Base-by-base conservation (phyloP, 2,329 filamentous ascomycete genomes). In the Hypoxylon sp. region DNA sequence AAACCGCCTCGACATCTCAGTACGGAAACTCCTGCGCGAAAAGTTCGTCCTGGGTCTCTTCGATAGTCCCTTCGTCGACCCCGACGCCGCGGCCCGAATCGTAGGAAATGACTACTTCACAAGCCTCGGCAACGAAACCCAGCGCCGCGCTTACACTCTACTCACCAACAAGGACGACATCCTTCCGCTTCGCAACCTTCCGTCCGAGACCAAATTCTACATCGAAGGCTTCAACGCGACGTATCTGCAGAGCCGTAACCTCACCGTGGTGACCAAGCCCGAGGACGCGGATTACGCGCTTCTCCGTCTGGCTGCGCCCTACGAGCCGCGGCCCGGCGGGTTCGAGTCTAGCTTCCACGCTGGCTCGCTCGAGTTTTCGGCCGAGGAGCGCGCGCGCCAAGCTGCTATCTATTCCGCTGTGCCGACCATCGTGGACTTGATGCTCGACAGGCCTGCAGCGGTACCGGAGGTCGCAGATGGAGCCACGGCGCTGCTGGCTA, bases 1-100 rank as follows among this genome's bases (percentile, higher is more conserved):
- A 44, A 61, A 63, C 0, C 75, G 78, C 8, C 63, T 81, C 3
- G 73, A 81, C 41, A 43, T 65, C 5, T 80, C 77, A 0, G 72
- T 80, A 2, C 68, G 73, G 2, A 73, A 73, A 1, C 64, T 81
- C 0, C 67, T 81, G 3, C 67, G 63, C 20, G 78, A 81, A 53
- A 81, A 81, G 61, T 81, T 81, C 57, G 41, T 71, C 3, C 70
- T 81, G 0, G 78, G 78, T 2, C 71, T 81, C 5, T 81, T 81
- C 38, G 78, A 81, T 8, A 72, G 76, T 36, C 77, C 75, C 0
- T 81, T 77, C 31, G 73, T 80, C 3, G 75, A 81, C 48, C 67
- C 69, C 1, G 73, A 74, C 1, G 68, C 64, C 1, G 76, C 76
- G 0, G 68, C 63, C 1, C 63, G 66, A 2, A 59, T 75, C 2